Evolutionary conservation across 2,329 filamentous ascomycete genomes (phyloP).

Genomic region (Cadophora sp.): DNA sequence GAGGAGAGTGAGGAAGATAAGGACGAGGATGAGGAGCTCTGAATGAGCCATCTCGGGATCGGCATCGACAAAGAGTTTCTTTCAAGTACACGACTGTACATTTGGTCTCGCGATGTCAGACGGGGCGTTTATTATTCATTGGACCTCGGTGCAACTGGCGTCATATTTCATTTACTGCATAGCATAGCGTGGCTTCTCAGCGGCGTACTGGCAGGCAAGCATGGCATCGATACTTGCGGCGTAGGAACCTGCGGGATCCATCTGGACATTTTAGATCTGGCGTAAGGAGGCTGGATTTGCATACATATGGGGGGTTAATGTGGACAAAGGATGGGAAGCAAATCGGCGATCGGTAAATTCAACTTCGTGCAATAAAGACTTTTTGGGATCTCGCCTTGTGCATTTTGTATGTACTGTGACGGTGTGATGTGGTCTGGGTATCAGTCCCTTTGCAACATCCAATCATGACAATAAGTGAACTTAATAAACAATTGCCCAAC

Average conservation of each 20-base stretch:
- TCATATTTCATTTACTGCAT: constrained; percentile 36
- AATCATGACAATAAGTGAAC: too few species aligned
- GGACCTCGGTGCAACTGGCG: neutral
- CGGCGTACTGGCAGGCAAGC: constrained; percentile 35
- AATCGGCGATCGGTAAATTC: constrained; percentile 3
- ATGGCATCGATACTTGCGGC: constrained; percentile 23
- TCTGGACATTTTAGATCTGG: constrained; percentile 23
- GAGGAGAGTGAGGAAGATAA: constrained; percentile 36
- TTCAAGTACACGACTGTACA: constrained; percentile 12
- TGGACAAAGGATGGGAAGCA: constrained; percentile 11
- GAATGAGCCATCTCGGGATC: neutral
- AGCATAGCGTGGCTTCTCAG: constrained; percentile 37
- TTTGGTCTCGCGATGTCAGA: constrained; percentile 3
- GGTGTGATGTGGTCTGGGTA: too few species aligned
- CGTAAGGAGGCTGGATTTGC: constrained; percentile 21
- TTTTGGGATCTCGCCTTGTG: neutral
- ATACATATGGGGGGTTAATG: constrained; percentile 17
- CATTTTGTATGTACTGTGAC: neutral
- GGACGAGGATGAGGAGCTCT: constrained; percentile 23
- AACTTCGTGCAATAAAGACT: neutral
- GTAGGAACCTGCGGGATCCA: constrained; percentile 22
- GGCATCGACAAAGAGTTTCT: neutral
- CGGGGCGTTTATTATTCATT: constrained; percentile 12
- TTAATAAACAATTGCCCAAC: too few species aligned
- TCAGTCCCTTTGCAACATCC: too few species aligned